Evolutionary conservation across 2,329 filamentous ascomycete genomes (phyloP).

Genomic region (Fusarium agapanthi): DNA sequence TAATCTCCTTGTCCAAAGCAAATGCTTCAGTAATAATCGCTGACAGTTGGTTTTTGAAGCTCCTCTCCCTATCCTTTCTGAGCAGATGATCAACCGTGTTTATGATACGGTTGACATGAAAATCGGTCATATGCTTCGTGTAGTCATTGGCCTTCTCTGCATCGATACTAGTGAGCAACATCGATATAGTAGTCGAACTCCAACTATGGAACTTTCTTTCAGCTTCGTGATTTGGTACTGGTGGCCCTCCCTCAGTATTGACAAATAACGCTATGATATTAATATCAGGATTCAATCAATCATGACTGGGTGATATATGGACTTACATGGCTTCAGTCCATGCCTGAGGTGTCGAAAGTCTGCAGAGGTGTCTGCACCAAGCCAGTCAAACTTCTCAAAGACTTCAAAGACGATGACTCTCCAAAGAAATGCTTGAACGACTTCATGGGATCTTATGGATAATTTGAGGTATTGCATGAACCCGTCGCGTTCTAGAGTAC

Average conservation of each 20-base stretch:
- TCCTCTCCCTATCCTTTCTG: background rate
- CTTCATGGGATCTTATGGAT: background rate
- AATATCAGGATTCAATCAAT: background rate
- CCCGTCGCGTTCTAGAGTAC: background rate
- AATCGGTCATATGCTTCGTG: background rate
- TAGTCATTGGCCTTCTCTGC: background rate
- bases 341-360: background rate
- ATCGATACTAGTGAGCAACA: background rate
- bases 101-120: background rate
- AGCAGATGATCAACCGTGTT: background rate
- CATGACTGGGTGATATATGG: accelerated
- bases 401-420: background rate
- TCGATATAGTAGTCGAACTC: background rate
- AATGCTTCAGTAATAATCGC: background rate
- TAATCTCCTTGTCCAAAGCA: background rate
- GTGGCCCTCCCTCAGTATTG: background rate
- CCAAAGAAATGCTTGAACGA: background rate
- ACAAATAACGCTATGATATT: background rate
- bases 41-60: background rate
- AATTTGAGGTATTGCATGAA: background rate
- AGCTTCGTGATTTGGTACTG: background rate
- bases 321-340: background rate
- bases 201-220: background rate
- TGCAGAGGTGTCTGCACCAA: background rate
- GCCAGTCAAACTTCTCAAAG: background rate